These are phyloP conservation scores for Phytophthora brassicae DNA, from an alignment of 352 stramenopile genomes.

Conservation along the genomic window DNA sequence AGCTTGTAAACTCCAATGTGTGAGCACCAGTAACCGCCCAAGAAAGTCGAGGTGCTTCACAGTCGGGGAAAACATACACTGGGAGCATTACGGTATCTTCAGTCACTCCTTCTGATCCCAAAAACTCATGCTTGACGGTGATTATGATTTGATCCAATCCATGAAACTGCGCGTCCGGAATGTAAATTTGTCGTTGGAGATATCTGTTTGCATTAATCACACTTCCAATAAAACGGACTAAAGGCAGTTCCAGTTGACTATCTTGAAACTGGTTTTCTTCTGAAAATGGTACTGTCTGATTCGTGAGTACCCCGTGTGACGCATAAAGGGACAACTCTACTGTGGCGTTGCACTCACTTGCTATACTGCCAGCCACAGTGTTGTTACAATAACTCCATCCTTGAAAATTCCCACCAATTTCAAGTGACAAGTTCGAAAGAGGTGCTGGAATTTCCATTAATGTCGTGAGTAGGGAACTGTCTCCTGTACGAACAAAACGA, in stretches of 20 bases:
- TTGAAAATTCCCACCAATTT: constrained; percentile 4
- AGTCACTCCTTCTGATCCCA: not conserved
- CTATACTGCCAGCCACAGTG: not conserved
- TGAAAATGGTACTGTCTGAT: not conserved
- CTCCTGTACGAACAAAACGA: constrained; percentile 6
- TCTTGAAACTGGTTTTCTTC: not conserved
- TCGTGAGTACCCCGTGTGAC: constrained; percentile 11
- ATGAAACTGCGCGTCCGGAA: constrained; percentile 35
- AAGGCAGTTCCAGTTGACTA: not conserved
- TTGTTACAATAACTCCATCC: constrained; percentile 3
- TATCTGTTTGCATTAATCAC: constrained; percentile 10
- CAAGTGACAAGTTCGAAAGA: constrained; percentile 9
- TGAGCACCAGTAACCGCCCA: constrained; percentile 15
- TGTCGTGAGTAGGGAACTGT: constrained; percentile 14
- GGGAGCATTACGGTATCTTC: constrained; percentile 16
- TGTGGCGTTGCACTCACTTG: constrained; percentile 1
- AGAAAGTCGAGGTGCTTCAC: constrained; percentile 4
- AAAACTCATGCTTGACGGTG: constrained; percentile 16
- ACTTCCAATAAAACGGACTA: constrained; percentile 17
- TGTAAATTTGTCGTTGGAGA: constrained; percentile 30
- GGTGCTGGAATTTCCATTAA: constrained; percentile 10
- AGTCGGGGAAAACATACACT: constrained; percentile 17
- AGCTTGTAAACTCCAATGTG: constrained; percentile 1
- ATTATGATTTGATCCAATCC: constrained; percentile 43
- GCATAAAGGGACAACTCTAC: constrained; percentile 20